These are phyloP conservation scores for Saprolegnia diclina DNA, from an alignment of 352 stramenopile species.

Conservation along the genomic window DNA sequence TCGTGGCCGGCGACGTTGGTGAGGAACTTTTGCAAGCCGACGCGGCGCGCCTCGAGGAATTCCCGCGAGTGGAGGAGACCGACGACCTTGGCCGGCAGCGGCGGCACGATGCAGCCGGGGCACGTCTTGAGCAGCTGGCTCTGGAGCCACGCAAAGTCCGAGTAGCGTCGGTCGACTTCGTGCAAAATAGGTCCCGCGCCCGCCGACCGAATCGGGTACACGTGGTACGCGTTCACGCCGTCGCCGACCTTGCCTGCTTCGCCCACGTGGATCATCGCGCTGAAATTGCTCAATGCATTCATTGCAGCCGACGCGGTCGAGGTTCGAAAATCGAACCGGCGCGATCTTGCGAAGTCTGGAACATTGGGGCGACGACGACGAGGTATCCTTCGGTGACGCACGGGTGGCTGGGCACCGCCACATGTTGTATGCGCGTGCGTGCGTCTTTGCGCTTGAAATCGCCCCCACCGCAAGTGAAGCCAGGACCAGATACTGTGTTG, in stretches of 20 bases:
- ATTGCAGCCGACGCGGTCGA: too few relatives aligned
- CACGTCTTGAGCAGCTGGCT: slow-evolving; percentile 57
- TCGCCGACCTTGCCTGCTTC: slow-evolving; percentile 70
- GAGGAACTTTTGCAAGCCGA: slow-evolving; percentile 66
- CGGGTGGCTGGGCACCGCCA: too few relatives aligned
- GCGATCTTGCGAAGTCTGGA: too few relatives aligned
- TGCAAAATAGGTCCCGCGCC: slow-evolving; percentile 35
- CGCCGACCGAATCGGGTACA: slow-evolving; percentile 71
- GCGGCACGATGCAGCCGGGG: slow-evolving; percentile 78
- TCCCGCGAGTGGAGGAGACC: slow-evolving; percentile 66
- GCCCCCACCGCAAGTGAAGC: too few relatives aligned
- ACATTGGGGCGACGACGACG: too few relatives aligned
- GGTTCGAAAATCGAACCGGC: too few relatives aligned
- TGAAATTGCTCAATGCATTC: neutral
- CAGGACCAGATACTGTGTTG: too few relatives aligned
- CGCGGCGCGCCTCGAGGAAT: slow-evolving; percentile 71
- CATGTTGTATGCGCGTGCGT: too few relatives aligned
- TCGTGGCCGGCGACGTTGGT: slow-evolving; percentile 71
- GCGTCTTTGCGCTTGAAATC: too few relatives aligned
- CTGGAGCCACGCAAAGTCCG: slow-evolving; percentile 82
- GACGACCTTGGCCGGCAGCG: slow-evolving; percentile 71
- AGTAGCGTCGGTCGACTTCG: slow-evolving; percentile 75
- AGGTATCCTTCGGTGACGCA: too few relatives aligned
- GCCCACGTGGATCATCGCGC: slow-evolving; percentile 47
- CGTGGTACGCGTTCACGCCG: slow-evolving; percentile 77